Base-by-base conservation (phyloP, 129 eudicot species). In the Centrapalus pauciflorus region DNA sequence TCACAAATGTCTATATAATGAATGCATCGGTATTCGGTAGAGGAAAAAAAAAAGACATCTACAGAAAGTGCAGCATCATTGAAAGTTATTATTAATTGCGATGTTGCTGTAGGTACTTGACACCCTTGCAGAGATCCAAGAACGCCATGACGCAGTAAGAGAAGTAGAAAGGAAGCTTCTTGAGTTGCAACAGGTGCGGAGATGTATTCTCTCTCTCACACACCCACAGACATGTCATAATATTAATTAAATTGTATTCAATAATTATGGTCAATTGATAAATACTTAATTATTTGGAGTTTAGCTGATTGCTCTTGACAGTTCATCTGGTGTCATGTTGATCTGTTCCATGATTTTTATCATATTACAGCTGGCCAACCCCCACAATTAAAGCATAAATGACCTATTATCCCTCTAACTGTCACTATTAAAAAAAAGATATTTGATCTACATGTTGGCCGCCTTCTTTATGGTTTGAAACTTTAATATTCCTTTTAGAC, bases 51-150 rank as follows among this genome's bases (percentile, higher is more conserved):
- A n/a, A n/a, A n/a, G n/a, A n/a, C n/a, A n/a, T n/a, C n/a, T n/a
- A n/a, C n/a, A n/a, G n/a, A n/a, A n/a, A n/a, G n/a, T n/a, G n/a
- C n/a, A n/a, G n/a, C n/a, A n/a, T n/a, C n/a, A n/a, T n/a, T n/a
- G n/a, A n/a, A n/a, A n/a, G n/a, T 64, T 63, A 16, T 24, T 34
- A 19, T 43, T 16, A n/a, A n/a, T 70, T 73, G 2, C 21, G 66
- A 7, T 71, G 35, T 55, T 80, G 79, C 71, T 85, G 76, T 79
- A 94, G 99, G 76, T 94, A 63, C 87, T 94, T 83, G 95, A 90
- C 71, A 89, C 99, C 43, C 86, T 94, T 30, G 95, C 99, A 8
- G 99, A 94, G 73, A 94, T 94, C 65, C 97, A 94, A 74, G 99
- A 94, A 76, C 92, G 99, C 25, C 99, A 82, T 56, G 94, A 94